phyloP scores from a whole-genome alignment of 2,329 filamentous ascomycete species.

The Trichophyton rubrum region DNA sequence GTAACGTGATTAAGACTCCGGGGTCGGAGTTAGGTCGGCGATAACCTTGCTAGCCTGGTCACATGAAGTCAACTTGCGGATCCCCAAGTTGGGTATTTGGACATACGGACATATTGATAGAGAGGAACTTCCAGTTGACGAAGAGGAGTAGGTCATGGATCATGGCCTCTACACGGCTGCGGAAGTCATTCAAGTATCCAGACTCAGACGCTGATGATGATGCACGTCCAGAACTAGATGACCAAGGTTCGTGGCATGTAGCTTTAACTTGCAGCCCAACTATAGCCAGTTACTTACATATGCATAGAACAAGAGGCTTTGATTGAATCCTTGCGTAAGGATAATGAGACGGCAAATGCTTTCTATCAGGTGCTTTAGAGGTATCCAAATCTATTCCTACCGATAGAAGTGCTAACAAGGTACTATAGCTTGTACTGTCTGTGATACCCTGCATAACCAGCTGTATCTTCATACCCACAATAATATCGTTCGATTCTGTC shows the following conservation, averaged over 20 bases:
- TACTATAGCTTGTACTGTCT: conserved; percentile 25
- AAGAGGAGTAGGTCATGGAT: neutral
- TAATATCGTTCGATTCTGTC: conserved; percentile 9
- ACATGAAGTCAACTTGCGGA: too few species aligned
- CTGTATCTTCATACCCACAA: conserved; percentile 3
- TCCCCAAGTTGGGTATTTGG: neutral
- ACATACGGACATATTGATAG: neutral
- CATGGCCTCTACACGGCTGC: conserved; percentile 46
- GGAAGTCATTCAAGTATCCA: conserved; percentile 67
- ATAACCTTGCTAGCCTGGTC: too few species aligned
- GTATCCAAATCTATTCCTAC: neutral
- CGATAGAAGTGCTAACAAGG: neutral
- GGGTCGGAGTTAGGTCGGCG: too few species aligned
- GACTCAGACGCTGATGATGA: conserved; percentile 44
- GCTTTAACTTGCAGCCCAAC: neutral
- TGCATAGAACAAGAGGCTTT: conserved; percentile 31
- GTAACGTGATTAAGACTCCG: too few species aligned
- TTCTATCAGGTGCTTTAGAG: conserved; percentile 27
- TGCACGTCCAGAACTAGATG: conserved; percentile 55
- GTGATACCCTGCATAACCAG: conserved; percentile 20
- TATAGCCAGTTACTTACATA: neutral
- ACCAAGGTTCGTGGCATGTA: conserved; percentile 47
- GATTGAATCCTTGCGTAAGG: conserved; percentile 25
- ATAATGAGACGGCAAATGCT: conserved; percentile 29
- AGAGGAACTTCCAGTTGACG: neutral